Evolutionary conservation across 495 filamentous ascomycete genomes (phyloP).

Genomic region (Talaromyces wortmannii): DNA sequence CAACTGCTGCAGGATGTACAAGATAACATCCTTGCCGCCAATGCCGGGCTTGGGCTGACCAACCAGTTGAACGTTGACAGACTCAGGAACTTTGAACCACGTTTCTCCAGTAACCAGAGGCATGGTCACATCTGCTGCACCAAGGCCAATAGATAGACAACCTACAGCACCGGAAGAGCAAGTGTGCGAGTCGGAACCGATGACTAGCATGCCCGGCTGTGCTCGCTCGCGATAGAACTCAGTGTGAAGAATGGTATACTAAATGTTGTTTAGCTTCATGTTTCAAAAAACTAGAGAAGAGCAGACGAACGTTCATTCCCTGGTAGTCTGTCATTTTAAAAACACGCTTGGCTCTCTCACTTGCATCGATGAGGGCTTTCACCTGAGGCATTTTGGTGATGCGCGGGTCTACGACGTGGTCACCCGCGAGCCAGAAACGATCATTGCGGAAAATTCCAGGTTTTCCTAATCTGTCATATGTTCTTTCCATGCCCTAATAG

Average conservation of each 20-base stretch:
- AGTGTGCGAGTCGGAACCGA: conserved; percentile 43
- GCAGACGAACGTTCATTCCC: conserved; percentile 26
- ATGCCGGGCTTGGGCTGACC: conserved; percentile 26
- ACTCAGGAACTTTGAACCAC: conserved; percentile 40
- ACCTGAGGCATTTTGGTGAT: conserved; percentile 23
- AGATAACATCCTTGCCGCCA: conserved; percentile 40
- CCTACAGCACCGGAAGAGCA: conserved; percentile 34
- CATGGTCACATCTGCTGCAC: conserved; percentile 37
- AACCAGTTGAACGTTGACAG: conserved; percentile 26
- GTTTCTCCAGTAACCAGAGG: conserved; percentile 37
- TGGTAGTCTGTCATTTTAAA: conserved; percentile 42
- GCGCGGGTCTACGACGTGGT: conserved; percentile 40
- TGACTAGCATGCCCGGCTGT: conserved; percentile 35
- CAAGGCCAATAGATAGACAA: conserved; percentile 35
- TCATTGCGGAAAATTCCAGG: conserved; percentile 40
- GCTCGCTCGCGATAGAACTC: conserved; percentile 38
- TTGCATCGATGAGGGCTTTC: conserved; percentile 23
- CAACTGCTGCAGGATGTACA: conserved; percentile 34
- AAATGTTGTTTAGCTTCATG: not conserved
- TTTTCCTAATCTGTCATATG: conserved; percentile 22
- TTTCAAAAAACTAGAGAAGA: not conserved
- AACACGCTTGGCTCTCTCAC: conserved; percentile 22
- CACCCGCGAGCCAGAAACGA: conserved; percentile 39
- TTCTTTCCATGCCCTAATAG: conserved; percentile 27
- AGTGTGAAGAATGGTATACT: conserved; percentile 42